Evolutionary conservation across 331 rosid species (phyloP), one percentile per base, ranked within the genome.

Genomic region (Telfairia occidentalis): DNA sequence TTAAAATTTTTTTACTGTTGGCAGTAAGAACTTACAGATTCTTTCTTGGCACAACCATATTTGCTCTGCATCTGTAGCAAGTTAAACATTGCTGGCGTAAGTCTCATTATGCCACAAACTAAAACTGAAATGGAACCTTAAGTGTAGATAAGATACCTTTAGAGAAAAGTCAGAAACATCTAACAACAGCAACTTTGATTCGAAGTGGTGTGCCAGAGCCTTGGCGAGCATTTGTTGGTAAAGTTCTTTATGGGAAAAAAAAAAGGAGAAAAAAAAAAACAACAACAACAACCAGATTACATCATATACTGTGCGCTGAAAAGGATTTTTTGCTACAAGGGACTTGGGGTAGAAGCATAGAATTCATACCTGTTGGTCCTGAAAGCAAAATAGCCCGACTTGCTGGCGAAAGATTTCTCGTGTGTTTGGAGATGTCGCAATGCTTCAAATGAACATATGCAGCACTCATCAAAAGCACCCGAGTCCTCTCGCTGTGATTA

Each of bases 361-460:
- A 37, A 2, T 37, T 35, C n/a, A 30, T 82, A 95, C 98, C 96
- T 38, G 90, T 79, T n/a, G 92, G 96, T 85, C 97, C 98, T 0
- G 97, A 95, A 26, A 92, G 97, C 85, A 95, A 82, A 89, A 95
- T 90, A 19, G 96, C 89, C 34, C 90, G 84, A 80, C 97, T 95
- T 21, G 97, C 97, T 23, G 99, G 97, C 67, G 97, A 85, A 55
- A 95, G 97, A 77, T 95, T 92, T 7, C 97, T 89, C 0, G 97
- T 90, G 77, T 88, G 81, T 77, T 85, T 95, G 1, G 89, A 92
- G 82, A 89, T 89, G 59, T 95, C 99, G 7, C 88, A 85, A 59
- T 89, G 88, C 82, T 90, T 95, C 65, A 95, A 85, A 82, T 92
- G 97, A 43, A 95, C 96, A 81, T 87, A 95, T 42, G 99, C 97